Evolutionary conservation across 2,329 filamentous ascomycete genomes (phyloP), one percentile per base, ranked within the genome.

Genomic region (Fusarium nanum): DNA sequence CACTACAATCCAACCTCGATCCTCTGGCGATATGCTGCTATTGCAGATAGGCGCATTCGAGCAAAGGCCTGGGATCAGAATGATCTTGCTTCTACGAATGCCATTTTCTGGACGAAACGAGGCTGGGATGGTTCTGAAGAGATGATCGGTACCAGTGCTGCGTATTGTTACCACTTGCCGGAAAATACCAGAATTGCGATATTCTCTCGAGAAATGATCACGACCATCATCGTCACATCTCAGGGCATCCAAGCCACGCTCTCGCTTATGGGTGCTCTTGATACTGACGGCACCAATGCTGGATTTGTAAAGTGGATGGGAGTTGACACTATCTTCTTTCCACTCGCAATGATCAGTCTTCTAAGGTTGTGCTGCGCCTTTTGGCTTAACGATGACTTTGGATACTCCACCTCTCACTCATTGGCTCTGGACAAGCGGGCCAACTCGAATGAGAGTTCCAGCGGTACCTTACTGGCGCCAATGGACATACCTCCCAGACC

Each of bases 1-100:
- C 64, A 58, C 7, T 69, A 68, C 12, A 69, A 68, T 4, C 67
- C 67, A 9, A 68, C 67, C 18, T 69, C 64, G 1, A 65, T 68
- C 9, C 55, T 69, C 2, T 68, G 67, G 67, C 56, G 67, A 7
- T 68, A 69, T 22, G 55, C 37, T 2, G 40, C 45, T 0, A 56
- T 70, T 3, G 23, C 64, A 3, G 67, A 68, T 12, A 41, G 67
- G 11, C 52, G 64, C 0, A 50, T 70, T 12, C 55, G 67, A 4
- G 60, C 67, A 6, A 22, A 27, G 5, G 28, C 34, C 1, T 70
- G 64, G 67, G 32, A 54, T 14, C 42, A 28, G 2, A 25, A 32
- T 11, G 67, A 70, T 13, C 18, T 70, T 2, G 67, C 64, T 20
- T 48, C 60, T 18, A 61, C 46, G 2, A 70, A 69, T 45, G 64